Base-by-base conservation (phyloP, 176 grass and related monocot species). In the Eleusine indica region DNA sequence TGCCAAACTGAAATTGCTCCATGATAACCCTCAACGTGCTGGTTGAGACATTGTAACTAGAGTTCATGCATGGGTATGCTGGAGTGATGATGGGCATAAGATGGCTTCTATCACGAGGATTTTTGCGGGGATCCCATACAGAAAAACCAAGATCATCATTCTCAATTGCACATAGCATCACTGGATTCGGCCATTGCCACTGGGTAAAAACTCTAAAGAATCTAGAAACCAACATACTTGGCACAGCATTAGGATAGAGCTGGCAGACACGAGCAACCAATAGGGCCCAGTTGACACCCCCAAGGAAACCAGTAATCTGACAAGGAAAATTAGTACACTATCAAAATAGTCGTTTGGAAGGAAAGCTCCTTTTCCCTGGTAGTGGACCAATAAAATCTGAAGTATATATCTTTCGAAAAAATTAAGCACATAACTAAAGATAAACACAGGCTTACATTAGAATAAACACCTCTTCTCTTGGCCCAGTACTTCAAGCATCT, bases 31-130 rank as follows among this genome's bases (percentile, higher is more conserved):
- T 89, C 62, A 88, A 82, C 9, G 96, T 98, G 68, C 81, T 98
- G 11, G 79, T 88, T 35, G 91, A 95, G 71, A 98, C 96, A 86
- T 95, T 98, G 74, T 98, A 98, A 77, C 96, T 98, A 82, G 92
- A 95, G 79, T 98, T 98, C 96, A 98, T 98, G 80, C 96, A 95
- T 62, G 96, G 96, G 86, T 98, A 98, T 40, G 91, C 93, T 73
- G 96, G 96, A 22, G 93, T 95, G 67, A 98, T 95, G 83, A 98
- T 98, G 66, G 96, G 96, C 93, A 98, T 98, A 68, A 90, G 84
- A 74, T 98, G 96, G 56, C 66, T 88, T 70, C 92, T 84, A 76
- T 98, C 96, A 73, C 92, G 88, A 66, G 71, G 89, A 83, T 92
- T 90, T 80, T 98, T 98, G 7, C 96, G 91, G 82, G 96, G 96